Percentiles rank a stretch among this genome's conserved stretches.
phyloP scores from a whole-genome alignment of 495 filamentous ascomycete genomes.

The Zalerion maritima region DNA sequence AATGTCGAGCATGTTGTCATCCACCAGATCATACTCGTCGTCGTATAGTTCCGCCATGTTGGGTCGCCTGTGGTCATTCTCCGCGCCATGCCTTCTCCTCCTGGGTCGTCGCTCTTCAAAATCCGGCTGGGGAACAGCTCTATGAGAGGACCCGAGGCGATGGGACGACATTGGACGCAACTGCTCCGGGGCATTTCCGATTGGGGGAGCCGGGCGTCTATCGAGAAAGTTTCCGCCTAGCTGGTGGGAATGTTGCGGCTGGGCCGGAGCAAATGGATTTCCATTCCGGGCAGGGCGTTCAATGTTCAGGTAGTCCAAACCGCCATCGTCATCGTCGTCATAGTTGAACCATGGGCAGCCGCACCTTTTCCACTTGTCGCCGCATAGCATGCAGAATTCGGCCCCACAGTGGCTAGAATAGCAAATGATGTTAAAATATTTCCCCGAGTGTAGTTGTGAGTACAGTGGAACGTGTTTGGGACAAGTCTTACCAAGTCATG shows the following conservation, averaged over 20 bases:
- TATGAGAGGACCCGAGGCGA: not conserved
- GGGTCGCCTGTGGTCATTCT: constrained; percentile 1
- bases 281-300: constrained; percentile 3
- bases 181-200: constrained; percentile 11
- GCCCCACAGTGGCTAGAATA: constrained; percentile 51
- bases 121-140: not conserved
- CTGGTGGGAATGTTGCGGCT: constrained; percentile 4
- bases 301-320: constrained; percentile 41
- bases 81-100: not conserved
- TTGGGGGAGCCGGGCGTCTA: constrained; percentile 5
- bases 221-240: not conserved
- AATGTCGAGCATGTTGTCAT: constrained; percentile 14
- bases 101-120: not conserved
- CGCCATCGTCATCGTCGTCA: constrained; percentile 41
- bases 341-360: constrained; percentile 71
- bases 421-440: constrained; percentile 6
- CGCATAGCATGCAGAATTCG: constrained; percentile 75
- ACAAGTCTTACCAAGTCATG: constrained; percentile 55
- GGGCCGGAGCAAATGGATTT: constrained; percentile 15
- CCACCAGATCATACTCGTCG: constrained; percentile 2
- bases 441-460: not conserved
- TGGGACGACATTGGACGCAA: constrained; percentile 4
- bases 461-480: constrained; percentile 3
- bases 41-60: constrained; percentile 1
- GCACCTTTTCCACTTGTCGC: constrained; percentile 64